Evolutionary conservation across 2,329 filamentous ascomycete genomes (phyloP).

Genomic region (Verticillium albo-atrum): DNA sequence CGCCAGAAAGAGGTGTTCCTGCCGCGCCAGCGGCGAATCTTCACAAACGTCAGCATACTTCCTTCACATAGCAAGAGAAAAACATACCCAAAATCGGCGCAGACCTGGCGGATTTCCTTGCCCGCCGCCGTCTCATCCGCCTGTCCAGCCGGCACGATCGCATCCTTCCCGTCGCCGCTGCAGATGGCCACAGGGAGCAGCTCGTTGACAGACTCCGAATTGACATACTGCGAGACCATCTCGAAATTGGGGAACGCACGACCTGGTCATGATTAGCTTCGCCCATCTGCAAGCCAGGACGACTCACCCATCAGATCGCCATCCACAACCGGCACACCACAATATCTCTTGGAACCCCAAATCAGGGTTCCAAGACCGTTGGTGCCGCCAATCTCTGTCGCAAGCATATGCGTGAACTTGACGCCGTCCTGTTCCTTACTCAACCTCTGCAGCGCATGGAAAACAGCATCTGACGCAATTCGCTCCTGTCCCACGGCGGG

Average conservation of each 20-base stretch:
- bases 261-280: conserved; percentile 3
- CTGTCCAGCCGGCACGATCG: conserved; percentile 15
- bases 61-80: no score
- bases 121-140: conserved; percentile 13
- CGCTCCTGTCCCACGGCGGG: conserved; percentile 17
- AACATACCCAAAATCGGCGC: conserved; percentile 20
- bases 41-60: conserved; percentile 13
- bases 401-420: conserved; percentile 8
- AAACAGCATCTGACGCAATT: conserved; percentile 11
- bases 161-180: conserved; percentile 16
- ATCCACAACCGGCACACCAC: conserved; percentile 29
- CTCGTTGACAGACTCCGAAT: conserved; percentile 20
- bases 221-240: conserved; percentile 22
- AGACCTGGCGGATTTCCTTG: conserved; percentile 18
- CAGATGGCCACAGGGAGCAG: conserved; percentile 18
- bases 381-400: conserved; percentile 42
- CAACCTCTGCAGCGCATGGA: conserved; percentile 8
- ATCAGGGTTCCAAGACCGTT: conserved; percentile 41
- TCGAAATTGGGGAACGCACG: conserved; percentile 21
- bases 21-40: conserved; percentile 31
- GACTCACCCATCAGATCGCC: conserved; percentile 31
- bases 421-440: background rate
- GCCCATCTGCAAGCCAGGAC: background rate
- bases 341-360: conserved; percentile 29
- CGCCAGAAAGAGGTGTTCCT: conserved; percentile 22